Evolutionary conservation across 1,139 yeast species (phyloP).

Genomic region (Yamadazyma friedrichii): DNA sequence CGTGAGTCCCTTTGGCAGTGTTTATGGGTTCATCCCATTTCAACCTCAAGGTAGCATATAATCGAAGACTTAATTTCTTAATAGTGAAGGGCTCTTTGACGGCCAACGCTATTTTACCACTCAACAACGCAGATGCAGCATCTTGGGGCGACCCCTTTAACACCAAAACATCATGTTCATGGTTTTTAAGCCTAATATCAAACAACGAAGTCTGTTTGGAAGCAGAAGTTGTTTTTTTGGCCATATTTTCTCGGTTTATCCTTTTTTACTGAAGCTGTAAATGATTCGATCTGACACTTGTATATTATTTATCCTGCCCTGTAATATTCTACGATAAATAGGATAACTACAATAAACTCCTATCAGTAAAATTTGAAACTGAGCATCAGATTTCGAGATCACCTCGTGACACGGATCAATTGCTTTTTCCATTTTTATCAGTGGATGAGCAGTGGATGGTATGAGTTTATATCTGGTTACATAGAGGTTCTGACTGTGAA

Average conservation of each 20-base stretch:
- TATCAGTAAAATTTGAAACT: no score
- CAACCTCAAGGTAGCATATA: conserved; percentile 63
- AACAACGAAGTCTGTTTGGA: conserved; percentile 45
- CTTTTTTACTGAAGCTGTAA: no score
- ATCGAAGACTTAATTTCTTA: conserved; percentile 57
- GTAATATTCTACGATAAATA: no score
- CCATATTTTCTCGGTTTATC: conserved; percentile 8
- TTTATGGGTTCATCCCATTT: conserved; percentile 54
- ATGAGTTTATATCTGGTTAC: no score
- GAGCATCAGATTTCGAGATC: background rate
- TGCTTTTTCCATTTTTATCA: conserved; percentile 2
- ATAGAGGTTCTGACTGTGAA: no score
- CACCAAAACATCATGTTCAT: conserved; percentile 77
- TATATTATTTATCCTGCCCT: no score
- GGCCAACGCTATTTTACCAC: conserved; percentile 78
- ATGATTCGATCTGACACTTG: no score
- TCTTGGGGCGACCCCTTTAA: conserved; percentile 75
- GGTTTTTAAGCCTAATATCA: conserved; percentile 61
- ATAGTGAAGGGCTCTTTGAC: conserved; percentile 74
- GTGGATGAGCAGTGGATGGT: no score
- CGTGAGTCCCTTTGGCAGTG: conserved; percentile 43
- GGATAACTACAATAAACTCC: no score
- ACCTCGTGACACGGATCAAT: conserved; percentile 3
- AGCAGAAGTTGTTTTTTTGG: conserved; percentile 12
- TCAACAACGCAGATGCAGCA: conserved; percentile 72